Conservation (phyloP, 768 basidiomycete species). For the Hericium coralloides region DNA sequence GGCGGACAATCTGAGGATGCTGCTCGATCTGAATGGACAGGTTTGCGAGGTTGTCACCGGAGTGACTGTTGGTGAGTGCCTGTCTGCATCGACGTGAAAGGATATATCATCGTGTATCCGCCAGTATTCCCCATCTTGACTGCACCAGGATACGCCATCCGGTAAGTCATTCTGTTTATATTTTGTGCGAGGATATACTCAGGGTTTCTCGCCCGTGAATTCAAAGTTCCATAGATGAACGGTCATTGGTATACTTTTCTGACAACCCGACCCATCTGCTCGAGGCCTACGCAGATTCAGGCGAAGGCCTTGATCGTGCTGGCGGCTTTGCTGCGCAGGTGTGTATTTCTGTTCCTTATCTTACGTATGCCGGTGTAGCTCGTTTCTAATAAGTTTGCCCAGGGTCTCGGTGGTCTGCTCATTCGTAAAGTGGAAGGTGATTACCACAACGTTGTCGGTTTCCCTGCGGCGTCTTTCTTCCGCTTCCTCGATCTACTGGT, state of each 20-base stretch:
- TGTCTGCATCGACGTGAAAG: neutral
- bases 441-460: conserved; percentile 87
- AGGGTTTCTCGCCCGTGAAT: neutral
- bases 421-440: conserved; percentile 84
- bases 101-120: neutral
- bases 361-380: neutral
- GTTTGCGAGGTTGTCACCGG: conserved; percentile 93
- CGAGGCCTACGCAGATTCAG: conserved; percentile 74
- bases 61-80: conserved; percentile 59
- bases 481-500: conserved; percentile 57
- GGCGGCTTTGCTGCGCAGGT: conserved; percentile 96
- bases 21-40: conserved; percentile 78
- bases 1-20: conserved; percentile 79
- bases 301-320: conserved; percentile 81
- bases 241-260: conserved; percentile 68
- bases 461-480: conserved; percentile 83
- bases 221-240: conserved; percentile 70
- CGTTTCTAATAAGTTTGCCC: neutral
- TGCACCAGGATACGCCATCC: conserved; percentile 67
- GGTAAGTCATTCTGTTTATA: conserved; percentile 36
- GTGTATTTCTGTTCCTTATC: conserved; percentile 11
- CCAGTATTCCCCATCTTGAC: conserved; percentile 67
- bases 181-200: neutral
- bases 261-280: conserved; percentile 52
- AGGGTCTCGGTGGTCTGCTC: conserved; percentile 78